Percentiles rank a stretch among this genome's conserved stretches.
phyloP scores from a whole-genome alignment of 148 eudicot species.

The Rhododendron henanense region DNA sequence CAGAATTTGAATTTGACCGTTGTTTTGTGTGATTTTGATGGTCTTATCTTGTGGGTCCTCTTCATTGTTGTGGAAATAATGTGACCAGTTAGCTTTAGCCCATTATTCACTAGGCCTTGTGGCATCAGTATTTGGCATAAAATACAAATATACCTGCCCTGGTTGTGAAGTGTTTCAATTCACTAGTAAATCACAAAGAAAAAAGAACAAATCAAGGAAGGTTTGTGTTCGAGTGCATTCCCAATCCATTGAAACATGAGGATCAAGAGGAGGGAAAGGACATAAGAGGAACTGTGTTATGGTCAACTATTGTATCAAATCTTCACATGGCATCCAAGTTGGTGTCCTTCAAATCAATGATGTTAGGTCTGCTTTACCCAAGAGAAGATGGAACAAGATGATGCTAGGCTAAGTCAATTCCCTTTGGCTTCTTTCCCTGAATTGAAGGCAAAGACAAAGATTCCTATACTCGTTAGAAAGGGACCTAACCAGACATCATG shows the following conservation, averaged over 20 bases:
- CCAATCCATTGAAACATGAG: neutral
- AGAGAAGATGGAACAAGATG: neutral
- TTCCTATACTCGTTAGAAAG: neutral
- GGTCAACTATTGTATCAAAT: constrained; percentile 21
- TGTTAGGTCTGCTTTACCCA: neutral
- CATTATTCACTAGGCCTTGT: neutral
- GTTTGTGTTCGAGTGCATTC: neutral
- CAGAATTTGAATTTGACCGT: too few species aligned
- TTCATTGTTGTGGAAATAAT: too few species aligned
- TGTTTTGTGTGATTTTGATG: neutral
- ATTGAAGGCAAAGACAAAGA: neutral
- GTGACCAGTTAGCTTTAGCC: neutral
- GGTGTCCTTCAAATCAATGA: neutral
- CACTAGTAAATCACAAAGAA: too few species aligned
- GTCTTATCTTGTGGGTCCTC: too few species aligned
- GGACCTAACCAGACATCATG: neutral
- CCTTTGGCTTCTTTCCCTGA: neutral
- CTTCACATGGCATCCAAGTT: neutral
- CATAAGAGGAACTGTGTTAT: neutral
- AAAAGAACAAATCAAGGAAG: neutral
- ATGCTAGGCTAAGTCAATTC: neutral
- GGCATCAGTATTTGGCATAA: neutral
- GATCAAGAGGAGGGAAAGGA: neutral
- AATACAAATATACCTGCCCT: neutral
- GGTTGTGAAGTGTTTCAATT: neutral